A percentile compares a stretch with the other conserved stretches of the same genome.
These are phyloP conservation scores for Calonectria pseudoturangicola DNA, from an alignment of 2,329 filamentous ascomycete genomes.

Conservation along the genomic window DNA sequence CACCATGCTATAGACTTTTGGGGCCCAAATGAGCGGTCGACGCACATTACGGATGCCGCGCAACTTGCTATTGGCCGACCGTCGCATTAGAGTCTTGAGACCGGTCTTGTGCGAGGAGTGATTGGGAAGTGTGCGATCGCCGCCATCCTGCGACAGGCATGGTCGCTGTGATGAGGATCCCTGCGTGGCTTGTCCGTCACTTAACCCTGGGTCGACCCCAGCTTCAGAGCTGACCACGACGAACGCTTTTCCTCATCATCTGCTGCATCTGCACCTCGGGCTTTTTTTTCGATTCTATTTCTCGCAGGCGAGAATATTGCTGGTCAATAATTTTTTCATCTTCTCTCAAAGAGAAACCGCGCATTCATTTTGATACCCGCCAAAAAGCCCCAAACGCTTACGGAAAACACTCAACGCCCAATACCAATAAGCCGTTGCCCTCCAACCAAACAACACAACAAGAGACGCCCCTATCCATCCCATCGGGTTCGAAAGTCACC, in stretches of 20 bases:
- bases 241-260: slow-evolving; percentile 41
- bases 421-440: neutral
- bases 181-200: slow-evolving; percentile 38
- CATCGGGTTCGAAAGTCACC: slow-evolving; percentile 31
- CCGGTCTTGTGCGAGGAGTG: slow-evolving; percentile 40
- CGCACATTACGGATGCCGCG: neutral
- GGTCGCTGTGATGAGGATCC: slow-evolving; percentile 46
- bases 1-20: neutral
- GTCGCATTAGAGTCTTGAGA: slow-evolving; percentile 35
- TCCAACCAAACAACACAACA: neutral
- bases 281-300: slow-evolving; percentile 45
- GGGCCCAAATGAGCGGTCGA: slow-evolving; percentile 21
- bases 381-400: neutral
- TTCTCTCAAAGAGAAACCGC: slow-evolving; percentile 13
- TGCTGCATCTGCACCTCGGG: slow-evolving; percentile 3
- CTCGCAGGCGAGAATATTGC: slow-evolving; percentile 53
- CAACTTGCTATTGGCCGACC: slow-evolving; percentile 22
- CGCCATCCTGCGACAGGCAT: slow-evolving; percentile 45
- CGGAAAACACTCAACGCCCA: neutral
- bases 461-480: neutral
- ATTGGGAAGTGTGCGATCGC: slow-evolving; percentile 42
- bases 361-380: neutral
- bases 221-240: neutral
- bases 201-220: slow-evolving; percentile 26
- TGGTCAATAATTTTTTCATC: slow-evolving; percentile 28